Percentiles rank a stretch among this genome's conserved stretches.
Evolutionary conservation across 192 early-diverging fungal species (phyloP).

Genomic region (Backusella australiensis): DNA sequence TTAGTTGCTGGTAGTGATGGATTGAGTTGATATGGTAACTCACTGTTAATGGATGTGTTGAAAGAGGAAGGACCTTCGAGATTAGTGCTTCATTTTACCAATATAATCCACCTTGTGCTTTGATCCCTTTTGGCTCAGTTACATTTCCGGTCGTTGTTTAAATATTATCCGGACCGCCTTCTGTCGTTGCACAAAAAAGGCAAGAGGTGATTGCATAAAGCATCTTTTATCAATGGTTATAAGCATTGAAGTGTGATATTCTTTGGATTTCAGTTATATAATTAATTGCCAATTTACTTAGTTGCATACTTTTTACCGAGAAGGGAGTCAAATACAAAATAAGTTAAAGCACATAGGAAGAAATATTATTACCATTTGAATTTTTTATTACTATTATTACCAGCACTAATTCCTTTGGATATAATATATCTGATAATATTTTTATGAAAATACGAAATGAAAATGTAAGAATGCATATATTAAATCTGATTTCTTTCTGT

Average conservation of each 20-base stretch:
- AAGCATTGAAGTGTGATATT: too few species aligned
- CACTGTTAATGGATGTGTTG: conserved; percentile 1
- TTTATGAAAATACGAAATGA: neutral
- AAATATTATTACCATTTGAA: too few species aligned
- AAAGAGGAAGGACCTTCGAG: conserved; percentile 5
- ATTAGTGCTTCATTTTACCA: neutral
- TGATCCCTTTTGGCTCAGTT: neutral
- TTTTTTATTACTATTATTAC: too few species aligned
- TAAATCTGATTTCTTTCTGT: neutral
- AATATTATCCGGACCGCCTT: neutral
- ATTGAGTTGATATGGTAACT: neutral
- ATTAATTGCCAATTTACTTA: too few species aligned
- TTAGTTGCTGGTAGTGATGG: neutral
- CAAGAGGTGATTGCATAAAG: neutral
- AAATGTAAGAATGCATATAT: neutral
- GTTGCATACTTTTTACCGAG: too few species aligned
- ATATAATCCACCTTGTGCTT: neutral
- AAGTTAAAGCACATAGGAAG: too few species aligned
- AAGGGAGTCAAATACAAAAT: too few species aligned
- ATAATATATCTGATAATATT: neutral
- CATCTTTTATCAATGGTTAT: neutral
- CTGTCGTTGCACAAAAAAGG: neutral
- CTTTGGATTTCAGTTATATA: too few species aligned
- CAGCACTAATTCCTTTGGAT: neutral
- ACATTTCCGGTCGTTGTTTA: neutral